A percentile compares a stretch with the other conserved stretches of the same genome.
Conservation (phyloP, 164 flowering plant species). For the Nymphaea colorata region DNA sequence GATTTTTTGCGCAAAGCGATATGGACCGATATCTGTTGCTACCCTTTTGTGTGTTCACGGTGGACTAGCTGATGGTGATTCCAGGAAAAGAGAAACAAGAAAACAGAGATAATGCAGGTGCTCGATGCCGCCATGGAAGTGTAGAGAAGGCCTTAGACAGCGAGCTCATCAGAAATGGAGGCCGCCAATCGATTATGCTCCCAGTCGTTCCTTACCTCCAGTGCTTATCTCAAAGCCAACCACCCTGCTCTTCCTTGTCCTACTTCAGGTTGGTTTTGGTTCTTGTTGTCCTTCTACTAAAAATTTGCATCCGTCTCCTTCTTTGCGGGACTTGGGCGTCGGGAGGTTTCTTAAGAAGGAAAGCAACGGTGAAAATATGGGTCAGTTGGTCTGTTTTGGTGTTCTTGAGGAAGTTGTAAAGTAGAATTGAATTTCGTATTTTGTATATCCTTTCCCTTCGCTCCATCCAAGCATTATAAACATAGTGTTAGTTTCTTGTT, state of each 20-base stretch:
- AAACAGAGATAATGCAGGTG: not conserved
- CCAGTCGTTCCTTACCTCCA: not conserved
- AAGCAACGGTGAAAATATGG: not conserved
- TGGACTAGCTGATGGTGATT: too few species aligned
- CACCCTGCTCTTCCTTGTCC: not conserved
- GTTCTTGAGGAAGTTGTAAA: not conserved
- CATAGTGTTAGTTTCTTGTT: not conserved
- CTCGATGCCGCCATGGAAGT: not conserved
- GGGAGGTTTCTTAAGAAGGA: not conserved
- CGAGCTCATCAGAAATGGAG: not conserved
- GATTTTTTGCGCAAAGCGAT: not conserved
- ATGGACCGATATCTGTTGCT: not conserved
- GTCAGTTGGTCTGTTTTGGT: not conserved
- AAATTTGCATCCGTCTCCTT: not conserved
- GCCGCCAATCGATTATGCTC: not conserved
- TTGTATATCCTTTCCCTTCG: not conserved
- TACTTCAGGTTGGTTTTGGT: not conserved
- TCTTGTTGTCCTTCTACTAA: not conserved
- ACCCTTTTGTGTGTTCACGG: not conserved
- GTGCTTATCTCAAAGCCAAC: not conserved
- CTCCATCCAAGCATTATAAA: not conserved
- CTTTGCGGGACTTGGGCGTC: not conserved
- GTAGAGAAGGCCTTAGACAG: not conserved
- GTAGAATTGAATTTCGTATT: not conserved
- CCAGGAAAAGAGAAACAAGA: not conserved